Conservation (phyloP, 352 stramenopile genomes). For the Phytophthora tubulina region DNA sequence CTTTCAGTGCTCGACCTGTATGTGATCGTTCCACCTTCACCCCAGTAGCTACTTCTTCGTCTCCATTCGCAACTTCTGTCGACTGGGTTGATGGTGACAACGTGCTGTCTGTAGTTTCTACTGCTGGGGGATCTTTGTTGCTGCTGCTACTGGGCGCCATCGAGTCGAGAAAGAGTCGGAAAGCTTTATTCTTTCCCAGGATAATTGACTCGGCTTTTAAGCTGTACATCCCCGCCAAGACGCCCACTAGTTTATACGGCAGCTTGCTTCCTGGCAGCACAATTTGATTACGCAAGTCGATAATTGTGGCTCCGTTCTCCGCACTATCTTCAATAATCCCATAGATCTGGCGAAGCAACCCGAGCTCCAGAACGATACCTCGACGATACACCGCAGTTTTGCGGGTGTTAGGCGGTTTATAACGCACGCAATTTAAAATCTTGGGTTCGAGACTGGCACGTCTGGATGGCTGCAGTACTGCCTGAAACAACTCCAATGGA, state of each 20-base stretch:
- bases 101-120: slow-evolving; percentile 6
- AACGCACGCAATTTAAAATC: slow-evolving; percentile 85
- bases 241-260: slow-evolving; percentile 79
- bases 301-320: slow-evolving; percentile 71
- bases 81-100: slow-evolving; percentile 8
- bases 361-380: slow-evolving; percentile 74
- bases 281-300: slow-evolving; percentile 79
- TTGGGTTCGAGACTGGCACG: slow-evolving; percentile 66
- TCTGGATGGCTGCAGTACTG: slow-evolving; percentile 69
- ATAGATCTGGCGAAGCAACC: slow-evolving; percentile 78
- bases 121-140: slow-evolving; percentile 14
- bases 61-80: slow-evolving; percentile 14
- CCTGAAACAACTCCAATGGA: slow-evolving; percentile 78
- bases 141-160: slow-evolving; percentile 24
- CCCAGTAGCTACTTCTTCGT: slow-evolving; percentile 5
- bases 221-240: slow-evolving; percentile 74
- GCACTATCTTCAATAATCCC: slow-evolving; percentile 75
- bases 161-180: slow-evolving; percentile 67
- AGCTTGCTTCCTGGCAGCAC: slow-evolving; percentile 78
- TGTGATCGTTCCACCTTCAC: slow-evolving; percentile 39
- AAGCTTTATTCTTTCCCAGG: slow-evolving; percentile 85
- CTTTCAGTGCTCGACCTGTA: slow-evolving; percentile 64
- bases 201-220: slow-evolving; percentile 82
- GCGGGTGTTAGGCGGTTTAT: slow-evolving; percentile 45
- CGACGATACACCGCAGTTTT: slow-evolving; percentile 20